Conservation (phyloP, 1,284 basidiomycete species). For the Gymnopus androsaceus region DNA sequence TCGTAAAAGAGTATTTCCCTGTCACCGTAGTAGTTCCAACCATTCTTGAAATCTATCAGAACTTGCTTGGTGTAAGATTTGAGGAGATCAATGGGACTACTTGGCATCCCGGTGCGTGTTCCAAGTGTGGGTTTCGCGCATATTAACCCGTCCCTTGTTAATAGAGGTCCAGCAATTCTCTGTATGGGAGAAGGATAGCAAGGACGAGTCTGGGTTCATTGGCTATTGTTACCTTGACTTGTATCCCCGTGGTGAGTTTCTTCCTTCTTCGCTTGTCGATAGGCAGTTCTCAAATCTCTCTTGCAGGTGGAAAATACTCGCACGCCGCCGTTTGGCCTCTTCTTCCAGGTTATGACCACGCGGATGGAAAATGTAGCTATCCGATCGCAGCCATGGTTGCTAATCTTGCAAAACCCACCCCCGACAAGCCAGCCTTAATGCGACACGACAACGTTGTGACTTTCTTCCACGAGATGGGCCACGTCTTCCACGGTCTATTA, state of each 20-base stretch:
- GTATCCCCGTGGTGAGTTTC: constrained; percentile 70
- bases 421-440: constrained; percentile 81
- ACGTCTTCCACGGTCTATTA: constrained; percentile 82
- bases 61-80: constrained; percentile 76
- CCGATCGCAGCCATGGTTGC: constrained; percentile 84
- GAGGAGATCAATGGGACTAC: constrained; percentile 58
- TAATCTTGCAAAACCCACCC: constrained; percentile 82
- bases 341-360: constrained; percentile 57
- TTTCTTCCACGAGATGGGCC: constrained; percentile 85
- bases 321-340: constrained; percentile 87
- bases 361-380: constrained; percentile 65
- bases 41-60: constrained; percentile 81
- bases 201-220: constrained; percentile 68
- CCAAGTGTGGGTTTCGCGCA: not conserved
- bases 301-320: constrained; percentile 72
- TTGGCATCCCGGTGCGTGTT: constrained; percentile 72
- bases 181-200: constrained; percentile 78
- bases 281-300: not conserved
- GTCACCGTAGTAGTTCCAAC: constrained; percentile 78
- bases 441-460: constrained; percentile 79
- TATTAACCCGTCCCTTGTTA: not conserved
- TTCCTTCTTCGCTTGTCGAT: not conserved
- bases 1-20: constrained; percentile 86
- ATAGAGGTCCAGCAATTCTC: constrained; percentile 77
- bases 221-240: constrained; percentile 86